Conservation (phyloP, 2,329 filamentous ascomycete species). For the Dactylella cylindrospora region DNA sequence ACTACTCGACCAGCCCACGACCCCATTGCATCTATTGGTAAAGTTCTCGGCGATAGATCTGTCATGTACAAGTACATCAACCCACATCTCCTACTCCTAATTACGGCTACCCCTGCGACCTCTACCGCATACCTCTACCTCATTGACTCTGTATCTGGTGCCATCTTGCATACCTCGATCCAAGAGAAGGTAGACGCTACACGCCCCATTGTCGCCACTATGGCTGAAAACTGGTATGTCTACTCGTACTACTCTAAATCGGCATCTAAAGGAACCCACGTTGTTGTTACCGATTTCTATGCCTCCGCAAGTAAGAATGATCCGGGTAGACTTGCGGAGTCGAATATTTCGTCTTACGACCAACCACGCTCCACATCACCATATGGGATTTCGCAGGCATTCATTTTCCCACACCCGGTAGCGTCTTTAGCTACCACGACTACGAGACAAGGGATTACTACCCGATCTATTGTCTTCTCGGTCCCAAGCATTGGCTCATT, state of each 20-base stretch:
- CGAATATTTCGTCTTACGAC: conserved; percentile 76
- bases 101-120: conserved; percentile 64
- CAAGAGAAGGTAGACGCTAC: conserved; percentile 72
- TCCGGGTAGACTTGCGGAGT: conserved; percentile 70
- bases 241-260: conserved; percentile 72
- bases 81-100: conserved; percentile 66
- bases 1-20: conserved; percentile 73
- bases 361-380: conserved; percentile 67
- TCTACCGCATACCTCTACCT: conserved; percentile 72
- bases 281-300: conserved; percentile 84
- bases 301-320: conserved; percentile 82
- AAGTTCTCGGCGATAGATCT: conserved; percentile 85
- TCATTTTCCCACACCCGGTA: conserved; percentile 76
- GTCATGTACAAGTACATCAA: conserved; percentile 98
- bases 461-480: conserved; percentile 71
- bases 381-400: conserved; percentile 76
- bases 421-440: conserved; percentile 78
- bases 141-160: conserved; percentile 81
- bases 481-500: conserved; percentile 69
- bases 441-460: conserved; percentile 88
- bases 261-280: conserved; percentile 75
- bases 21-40: conserved; percentile 89
- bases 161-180: conserved; percentile 69
- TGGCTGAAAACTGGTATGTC: conserved; percentile 93
- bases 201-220: conserved; percentile 72